A percentile compares a stretch with the other conserved stretches of the same genome.
These are phyloP conservation scores for Malus asiatica DNA, from an alignment of 306 rosid species.

Conservation along the genomic window DNA sequence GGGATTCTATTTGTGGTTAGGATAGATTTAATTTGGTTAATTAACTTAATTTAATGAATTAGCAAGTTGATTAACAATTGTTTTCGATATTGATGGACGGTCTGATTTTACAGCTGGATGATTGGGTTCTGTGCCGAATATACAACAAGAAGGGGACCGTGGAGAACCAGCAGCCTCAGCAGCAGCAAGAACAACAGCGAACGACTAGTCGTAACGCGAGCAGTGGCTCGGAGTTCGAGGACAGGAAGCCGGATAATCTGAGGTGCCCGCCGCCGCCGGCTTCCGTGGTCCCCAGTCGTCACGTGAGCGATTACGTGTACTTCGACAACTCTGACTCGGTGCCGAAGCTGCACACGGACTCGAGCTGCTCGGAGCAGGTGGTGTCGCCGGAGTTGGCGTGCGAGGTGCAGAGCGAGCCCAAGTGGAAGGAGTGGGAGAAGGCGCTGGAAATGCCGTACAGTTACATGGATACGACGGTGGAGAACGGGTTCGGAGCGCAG, in stretches of 20 bases:
- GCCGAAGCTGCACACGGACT: slow-evolving; percentile 82
- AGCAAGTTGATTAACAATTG: background rate
- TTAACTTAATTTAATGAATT: background rate
- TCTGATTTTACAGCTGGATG: slow-evolving; percentile 74
- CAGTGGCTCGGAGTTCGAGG: slow-evolving; percentile 36
- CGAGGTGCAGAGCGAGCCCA: slow-evolving; percentile 95
- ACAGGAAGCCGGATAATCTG: slow-evolving; percentile 53
- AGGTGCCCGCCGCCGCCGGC: slow-evolving; percentile 8
- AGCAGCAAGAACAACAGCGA: background rate
- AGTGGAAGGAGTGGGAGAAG: slow-evolving; percentile 75
- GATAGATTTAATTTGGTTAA: background rate
- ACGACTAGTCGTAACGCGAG: background rate
- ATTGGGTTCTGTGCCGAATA: slow-evolving; percentile 93
- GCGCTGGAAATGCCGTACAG: slow-evolving; percentile 43
- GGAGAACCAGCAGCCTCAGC: slow-evolving; percentile 30
- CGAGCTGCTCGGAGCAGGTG: slow-evolving; percentile 94
- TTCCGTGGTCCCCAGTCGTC: background rate
- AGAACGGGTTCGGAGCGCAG: slow-evolving; percentile 37
- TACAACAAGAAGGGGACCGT: slow-evolving; percentile 77
- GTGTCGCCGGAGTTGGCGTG: slow-evolving; percentile 80
- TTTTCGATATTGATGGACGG: slow-evolving; percentile 16
- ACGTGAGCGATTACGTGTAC: slow-evolving; percentile 37
- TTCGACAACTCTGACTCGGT: slow-evolving; percentile 70
- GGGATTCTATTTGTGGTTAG: background rate
- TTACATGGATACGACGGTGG: slow-evolving; percentile 53